Percentiles rank a stretch among this genome's conserved stretches.
Evolutionary conservation across 345 rosid species (phyloP).

Genomic region (Iberis pinnata): DNA sequence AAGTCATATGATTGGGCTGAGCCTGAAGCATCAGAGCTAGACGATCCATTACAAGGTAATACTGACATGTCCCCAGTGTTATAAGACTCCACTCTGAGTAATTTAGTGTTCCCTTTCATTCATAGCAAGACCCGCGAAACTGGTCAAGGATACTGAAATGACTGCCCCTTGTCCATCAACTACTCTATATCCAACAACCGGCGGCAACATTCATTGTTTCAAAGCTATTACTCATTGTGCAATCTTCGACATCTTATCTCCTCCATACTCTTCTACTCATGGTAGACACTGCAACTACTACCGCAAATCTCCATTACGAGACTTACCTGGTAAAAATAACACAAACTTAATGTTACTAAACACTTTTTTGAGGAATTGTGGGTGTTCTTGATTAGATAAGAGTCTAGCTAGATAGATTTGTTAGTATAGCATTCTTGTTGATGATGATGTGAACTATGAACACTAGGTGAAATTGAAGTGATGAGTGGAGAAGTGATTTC

Average conservation of each 20-base stretch:
- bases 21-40: conserved; percentile 32
- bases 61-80: conserved; percentile 13
- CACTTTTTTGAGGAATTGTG: not conserved
- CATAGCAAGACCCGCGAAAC: conserved; percentile 80
- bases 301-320: conserved; percentile 40
- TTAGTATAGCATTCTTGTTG: conserved; percentile 9
- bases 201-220: conserved; percentile 85
- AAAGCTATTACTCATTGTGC: conserved; percentile 77
- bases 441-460: conserved; percentile 3
- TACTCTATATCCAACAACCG: conserved; percentile 62
- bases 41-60: conserved; percentile 71
- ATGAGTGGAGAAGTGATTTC: conserved; percentile 50
- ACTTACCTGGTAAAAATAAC: conserved; percentile 48
- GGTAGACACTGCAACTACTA: conserved; percentile 72
- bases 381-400: not conserved
- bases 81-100: not conserved
- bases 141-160: conserved; percentile 67
- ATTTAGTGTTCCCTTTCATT: conserved; percentile 16
- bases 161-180: conserved; percentile 64
- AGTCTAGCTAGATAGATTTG: not conserved
- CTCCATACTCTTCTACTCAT: conserved; percentile 59
- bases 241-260: conserved; percentile 66
- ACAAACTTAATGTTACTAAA: not conserved
- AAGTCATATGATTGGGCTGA: conserved; percentile 89
- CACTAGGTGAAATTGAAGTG: conserved; percentile 58